These are phyloP conservation scores for Paramecium sexaurelia DNA, from an alignment of 73 alveolate species.

Conservation along the genomic window DNA sequence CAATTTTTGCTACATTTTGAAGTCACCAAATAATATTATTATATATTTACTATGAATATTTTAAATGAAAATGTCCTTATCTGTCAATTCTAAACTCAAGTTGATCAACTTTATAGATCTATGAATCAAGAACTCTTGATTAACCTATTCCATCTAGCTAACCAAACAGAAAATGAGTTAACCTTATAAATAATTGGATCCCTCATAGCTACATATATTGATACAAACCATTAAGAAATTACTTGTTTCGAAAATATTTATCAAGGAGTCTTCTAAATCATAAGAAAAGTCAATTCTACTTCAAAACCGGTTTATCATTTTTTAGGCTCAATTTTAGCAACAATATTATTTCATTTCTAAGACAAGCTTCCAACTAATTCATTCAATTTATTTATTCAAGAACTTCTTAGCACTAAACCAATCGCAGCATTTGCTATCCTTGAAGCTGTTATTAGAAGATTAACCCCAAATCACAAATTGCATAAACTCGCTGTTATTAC, in stretches of 20 bases:
- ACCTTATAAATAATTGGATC: conserved; percentile 35
- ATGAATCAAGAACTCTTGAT: neutral
- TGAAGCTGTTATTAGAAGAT: neutral
- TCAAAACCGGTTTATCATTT: conserved; percentile 31
- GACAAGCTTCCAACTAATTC: neutral
- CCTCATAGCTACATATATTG: neutral
- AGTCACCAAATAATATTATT: neutral
- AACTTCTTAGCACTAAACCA: neutral
- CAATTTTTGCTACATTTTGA: conserved; percentile 12
- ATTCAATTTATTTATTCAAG: neutral
- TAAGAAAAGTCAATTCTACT: neutral
- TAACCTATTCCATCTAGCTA: neutral
- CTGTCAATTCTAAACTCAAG: neutral
- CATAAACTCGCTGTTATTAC: conserved; percentile 1
- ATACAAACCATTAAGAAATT: neutral
- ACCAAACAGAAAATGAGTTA: neutral
- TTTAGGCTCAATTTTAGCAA: conserved; percentile 54
- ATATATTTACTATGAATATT: neutral
- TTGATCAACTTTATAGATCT: neutral
- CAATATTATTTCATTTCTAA: neutral
- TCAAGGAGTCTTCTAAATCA: neutral
- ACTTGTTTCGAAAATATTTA: neutral
- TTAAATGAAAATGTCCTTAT: neutral
- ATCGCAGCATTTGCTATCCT: neutral
- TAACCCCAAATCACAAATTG: neutral